phyloP scores from a whole-genome alignment of 805 yeast genomes.

The Kuraishia cidri region DNA sequence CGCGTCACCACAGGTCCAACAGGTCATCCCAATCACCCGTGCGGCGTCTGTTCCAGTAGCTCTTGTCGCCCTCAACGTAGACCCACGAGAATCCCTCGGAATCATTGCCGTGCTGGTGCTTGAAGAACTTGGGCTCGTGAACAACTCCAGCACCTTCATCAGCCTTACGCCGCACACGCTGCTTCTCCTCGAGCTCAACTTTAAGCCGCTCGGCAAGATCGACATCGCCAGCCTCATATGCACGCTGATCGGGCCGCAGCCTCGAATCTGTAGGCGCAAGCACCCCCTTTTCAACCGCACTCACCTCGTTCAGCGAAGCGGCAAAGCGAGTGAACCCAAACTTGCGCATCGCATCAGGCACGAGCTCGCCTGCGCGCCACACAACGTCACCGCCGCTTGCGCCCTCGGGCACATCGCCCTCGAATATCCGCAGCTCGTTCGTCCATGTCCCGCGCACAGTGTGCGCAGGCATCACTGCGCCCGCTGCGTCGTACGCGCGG shows the following conservation, averaged over 20 bases:
- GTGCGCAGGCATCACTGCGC: slow-evolving; percentile 20
- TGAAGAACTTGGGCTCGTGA: slow-evolving; percentile 60
- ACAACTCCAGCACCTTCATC: slow-evolving; percentile 32
- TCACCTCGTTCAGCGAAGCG: slow-evolving; percentile 73
- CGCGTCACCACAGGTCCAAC: slow-evolving; percentile 45
- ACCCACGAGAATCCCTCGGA: slow-evolving; percentile 37
- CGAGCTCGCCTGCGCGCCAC: slow-evolving; percentile 68
- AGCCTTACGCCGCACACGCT: slow-evolving; percentile 65
- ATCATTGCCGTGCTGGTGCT: slow-evolving; percentile 24
- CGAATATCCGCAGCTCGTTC: slow-evolving; percentile 41
- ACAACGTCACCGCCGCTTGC: slow-evolving; percentile 21
- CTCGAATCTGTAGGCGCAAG: slow-evolving; percentile 88
- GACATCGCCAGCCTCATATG: slow-evolving; percentile 61
- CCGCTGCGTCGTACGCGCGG: slow-evolving; percentile 27
- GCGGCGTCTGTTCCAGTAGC: slow-evolving; percentile 78
- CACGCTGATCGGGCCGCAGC: slow-evolving; percentile 74
- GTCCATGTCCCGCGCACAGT: slow-evolving; percentile 79
- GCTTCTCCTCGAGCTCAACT: slow-evolving; percentile 63
- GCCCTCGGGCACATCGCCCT: slow-evolving; percentile 23
- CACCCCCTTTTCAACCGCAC: slow-evolving; percentile 51
- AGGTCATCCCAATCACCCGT: slow-evolving; percentile 52
- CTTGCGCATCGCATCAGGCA: slow-evolving; percentile 48
- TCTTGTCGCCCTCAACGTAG: slow-evolving; percentile 42
- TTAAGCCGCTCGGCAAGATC: slow-evolving; percentile 70
- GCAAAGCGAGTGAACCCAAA: slow-evolving; percentile 86